phyloP scores from a whole-genome alignment of 179 eudicot species.

The Beta corolliflora region DNA sequence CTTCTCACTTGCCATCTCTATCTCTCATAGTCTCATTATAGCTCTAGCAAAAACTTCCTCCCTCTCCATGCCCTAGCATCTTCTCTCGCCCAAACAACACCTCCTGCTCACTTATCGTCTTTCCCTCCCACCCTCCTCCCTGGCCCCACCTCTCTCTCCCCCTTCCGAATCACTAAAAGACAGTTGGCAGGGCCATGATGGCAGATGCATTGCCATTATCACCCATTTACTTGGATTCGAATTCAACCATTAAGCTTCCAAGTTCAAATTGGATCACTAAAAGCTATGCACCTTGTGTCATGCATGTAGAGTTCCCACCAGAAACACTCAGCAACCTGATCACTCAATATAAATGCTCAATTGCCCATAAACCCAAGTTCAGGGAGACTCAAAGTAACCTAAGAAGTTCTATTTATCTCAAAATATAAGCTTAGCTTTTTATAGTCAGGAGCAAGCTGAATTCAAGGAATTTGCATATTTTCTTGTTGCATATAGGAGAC shows the following conservation, averaged over 20 bases:
- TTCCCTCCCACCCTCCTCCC: neutral
- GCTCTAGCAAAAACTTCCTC: neutral
- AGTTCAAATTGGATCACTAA: neutral
- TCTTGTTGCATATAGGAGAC: no score
- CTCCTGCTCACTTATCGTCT: neutral
- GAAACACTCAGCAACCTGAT: neutral
- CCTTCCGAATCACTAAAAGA: neutral
- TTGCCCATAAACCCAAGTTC: neutral
- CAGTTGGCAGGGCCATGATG: neutral
- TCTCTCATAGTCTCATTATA: neutral
- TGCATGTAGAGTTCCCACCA: neutral
- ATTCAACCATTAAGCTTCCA: neutral
- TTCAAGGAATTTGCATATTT: no score
- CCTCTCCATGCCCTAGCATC: neutral
- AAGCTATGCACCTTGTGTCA: neutral
- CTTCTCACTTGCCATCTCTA: neutral
- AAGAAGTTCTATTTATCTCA: no score
- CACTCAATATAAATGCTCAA: neutral
- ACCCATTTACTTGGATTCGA: neutral
- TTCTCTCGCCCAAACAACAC: neutral
- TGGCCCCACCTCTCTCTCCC: neutral
- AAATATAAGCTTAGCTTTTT: no score
- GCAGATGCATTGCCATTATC: neutral
- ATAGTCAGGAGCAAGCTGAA: no score
- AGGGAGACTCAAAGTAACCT: neutral